These are phyloP conservation scores for Heimioporus sp. DNA, from an alignment of 768 basidiomycete genomes.

Conservation along the genomic window DNA sequence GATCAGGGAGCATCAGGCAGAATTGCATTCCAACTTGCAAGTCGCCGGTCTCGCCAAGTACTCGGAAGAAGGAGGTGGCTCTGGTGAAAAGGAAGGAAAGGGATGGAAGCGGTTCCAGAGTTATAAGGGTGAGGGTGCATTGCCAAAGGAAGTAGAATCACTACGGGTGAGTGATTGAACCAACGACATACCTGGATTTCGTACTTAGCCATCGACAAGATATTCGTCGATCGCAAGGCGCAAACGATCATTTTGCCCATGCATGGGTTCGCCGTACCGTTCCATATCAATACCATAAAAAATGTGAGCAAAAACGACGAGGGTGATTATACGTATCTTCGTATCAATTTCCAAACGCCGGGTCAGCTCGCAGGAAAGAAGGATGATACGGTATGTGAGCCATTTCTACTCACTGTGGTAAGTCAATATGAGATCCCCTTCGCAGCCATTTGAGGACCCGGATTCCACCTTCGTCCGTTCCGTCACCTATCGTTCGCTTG, in stretches of 20 bases:
- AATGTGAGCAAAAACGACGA: constrained; percentile 98
- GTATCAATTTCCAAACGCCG: constrained; percentile 98
- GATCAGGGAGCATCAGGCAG: constrained; percentile 84
- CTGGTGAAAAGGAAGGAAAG: constrained; percentile 83
- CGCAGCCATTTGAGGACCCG: constrained; percentile 92
- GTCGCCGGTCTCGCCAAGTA: constrained; percentile 78
- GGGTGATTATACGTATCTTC: constrained; percentile 88
- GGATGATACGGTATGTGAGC: constrained; percentile 82
- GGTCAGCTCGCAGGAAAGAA: constrained; percentile 98
- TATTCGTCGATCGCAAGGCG: constrained; percentile 87
- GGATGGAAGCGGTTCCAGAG: constrained; percentile 95
- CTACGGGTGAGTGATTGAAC: constrained; percentile 57
- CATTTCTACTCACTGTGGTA: background rate
- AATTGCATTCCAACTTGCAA: constrained; percentile 76
- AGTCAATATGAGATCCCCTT: background rate
- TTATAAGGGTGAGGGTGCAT: constrained; percentile 90
- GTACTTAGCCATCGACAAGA: constrained; percentile 44
- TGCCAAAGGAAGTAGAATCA: constrained; percentile 81
- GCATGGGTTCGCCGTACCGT: constrained; percentile 93
- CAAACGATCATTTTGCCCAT: constrained; percentile 90
- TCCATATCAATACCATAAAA: constrained; percentile 98
- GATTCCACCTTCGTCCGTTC: constrained; percentile 96
- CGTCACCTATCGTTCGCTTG: constrained; percentile 88
- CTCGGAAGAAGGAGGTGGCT: constrained; percentile 75
- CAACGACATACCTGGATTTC: constrained; percentile 2